Conservation (phyloP, 805 yeast species). For the Yamadazyma tumulicola region DNA sequence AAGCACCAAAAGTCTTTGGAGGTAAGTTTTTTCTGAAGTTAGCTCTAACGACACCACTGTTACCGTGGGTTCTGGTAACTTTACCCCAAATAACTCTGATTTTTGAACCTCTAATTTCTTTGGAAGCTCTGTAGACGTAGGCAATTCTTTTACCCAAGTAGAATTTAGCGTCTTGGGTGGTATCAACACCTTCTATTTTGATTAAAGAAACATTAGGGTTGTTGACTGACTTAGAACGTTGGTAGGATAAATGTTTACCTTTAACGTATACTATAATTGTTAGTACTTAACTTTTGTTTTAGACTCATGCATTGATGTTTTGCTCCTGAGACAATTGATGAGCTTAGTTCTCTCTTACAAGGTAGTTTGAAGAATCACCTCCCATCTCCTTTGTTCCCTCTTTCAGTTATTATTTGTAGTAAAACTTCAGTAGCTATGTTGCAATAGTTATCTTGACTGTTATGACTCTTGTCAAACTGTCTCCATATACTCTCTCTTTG, state of each 20-base stretch:
- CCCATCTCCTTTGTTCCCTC: no score
- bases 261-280: slow-evolving; percentile 87
- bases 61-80: slow-evolving; percentile 98
- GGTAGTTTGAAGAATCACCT: no score
- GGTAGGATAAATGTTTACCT: slow-evolving; percentile 99
- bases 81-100: slow-evolving; percentile 99
- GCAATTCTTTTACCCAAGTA: slow-evolving; percentile 99
- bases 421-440: no score
- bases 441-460: no score
- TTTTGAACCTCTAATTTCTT: slow-evolving; percentile 98
- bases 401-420: no score
- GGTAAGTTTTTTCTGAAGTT: slow-evolving; percentile 98
- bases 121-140: slow-evolving; percentile 97
- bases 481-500: no score
- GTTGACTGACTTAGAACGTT: slow-evolving; percentile 97
- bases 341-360: no score
- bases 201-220: slow-evolving; percentile 97
- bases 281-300: slow-evolving; percentile 23
- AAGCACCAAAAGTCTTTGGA: slow-evolving; percentile 99
- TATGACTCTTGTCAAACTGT: no score
- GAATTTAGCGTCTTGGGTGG: slow-evolving; percentile 94
- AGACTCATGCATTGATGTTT: no score
- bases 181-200: slow-evolving; percentile 93
- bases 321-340: no score
- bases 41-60: slow-evolving; percentile 97